Evolutionary conservation across 768 basidiomycete genomes (phyloP), one percentile per base, ranked within the genome.

Genomic region (Cubamyces lactineus): DNA sequence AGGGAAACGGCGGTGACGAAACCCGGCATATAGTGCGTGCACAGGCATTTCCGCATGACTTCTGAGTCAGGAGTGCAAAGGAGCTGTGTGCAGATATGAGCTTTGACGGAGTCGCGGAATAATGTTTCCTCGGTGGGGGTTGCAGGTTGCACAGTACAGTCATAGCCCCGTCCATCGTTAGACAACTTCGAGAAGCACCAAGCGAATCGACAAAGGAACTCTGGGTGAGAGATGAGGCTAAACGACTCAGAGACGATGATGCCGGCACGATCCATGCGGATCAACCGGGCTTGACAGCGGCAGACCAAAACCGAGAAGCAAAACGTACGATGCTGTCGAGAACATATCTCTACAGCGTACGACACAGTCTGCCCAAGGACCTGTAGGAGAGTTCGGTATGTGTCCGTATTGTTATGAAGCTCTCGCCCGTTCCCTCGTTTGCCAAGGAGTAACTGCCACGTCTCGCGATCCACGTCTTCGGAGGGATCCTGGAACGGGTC

Each of bases 181-280:
- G 55, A 54, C 0, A 67, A 50, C 26, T 64, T 58, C 21, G 62
- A 41, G 57, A 74, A 77, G 2, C 70, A 66, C 69, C 70, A 73
- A 7, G 77, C 53, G 53, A 76, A 78, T 5, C 71, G 66, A 5
- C 68, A 60, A 1, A 79, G 65, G 0, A 59, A 15, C 23, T 65
- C 49, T 7, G 67, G 63, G 1, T 71, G 26, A 7, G 64, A 13
- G 2, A 60, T 47, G 41, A 69, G 71, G 54, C 74, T 63, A 64
- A 78, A 75, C 0, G 56, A 26, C 21, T 61, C 59, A 0, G 75
- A 66, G 2, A 76, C 74, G 16, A 78, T 62, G 5, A 63, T 69
- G 3, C 74, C 78, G 2, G 73, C 60, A 4, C 76, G 70, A 57
- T 79, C 78, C 62, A 70, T 68, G 2, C 70, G 69, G 21, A 79